phyloP scores from a whole-genome alignment of 805 yeast genomes.

The Ogataea salicorniae region DNA sequence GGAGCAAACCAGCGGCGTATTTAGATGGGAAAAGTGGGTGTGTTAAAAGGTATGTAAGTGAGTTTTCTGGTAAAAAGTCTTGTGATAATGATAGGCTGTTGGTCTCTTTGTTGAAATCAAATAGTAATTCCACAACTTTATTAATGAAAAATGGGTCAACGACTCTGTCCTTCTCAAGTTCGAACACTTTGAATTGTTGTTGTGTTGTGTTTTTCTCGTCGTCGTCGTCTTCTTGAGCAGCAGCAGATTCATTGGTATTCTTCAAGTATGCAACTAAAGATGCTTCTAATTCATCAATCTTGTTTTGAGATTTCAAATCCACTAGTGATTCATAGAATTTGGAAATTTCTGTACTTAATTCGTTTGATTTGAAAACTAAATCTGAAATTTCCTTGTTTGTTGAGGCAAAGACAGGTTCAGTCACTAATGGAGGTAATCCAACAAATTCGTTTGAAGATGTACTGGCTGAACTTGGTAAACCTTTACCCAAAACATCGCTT shows the following conservation, averaged over 20 bases:
- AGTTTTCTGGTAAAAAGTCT: constrained; percentile 45
- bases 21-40: constrained; percentile 79
- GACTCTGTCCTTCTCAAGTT: constrained; percentile 59
- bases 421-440: constrained; percentile 21
- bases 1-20: constrained; percentile 50
- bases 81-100: constrained; percentile 19
- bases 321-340: constrained; percentile 27
- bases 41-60: constrained; percentile 70
- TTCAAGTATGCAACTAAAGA: constrained; percentile 28
- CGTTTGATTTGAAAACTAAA: constrained; percentile 21
- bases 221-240: constrained; percentile 16
- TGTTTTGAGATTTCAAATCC: constrained; percentile 16
- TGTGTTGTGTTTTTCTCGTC: constrained; percentile 9
- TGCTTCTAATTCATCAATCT: constrained; percentile 28
- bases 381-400: constrained; percentile 17
- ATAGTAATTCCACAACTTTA: constrained; percentile 33
- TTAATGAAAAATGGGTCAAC: constrained; percentile 55
- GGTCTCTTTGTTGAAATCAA: constrained; percentile 27
- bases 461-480: constrained; percentile 29
- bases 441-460: constrained; percentile 13
- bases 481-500: constrained; percentile 66
- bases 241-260: constrained; percentile 18
- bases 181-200: constrained; percentile 43
- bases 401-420: constrained; percentile 15
- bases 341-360: constrained; percentile 19